Conservation (phyloP, 176 grass and related monocot genomes). For the Phoenix dactylifera region DNA sequence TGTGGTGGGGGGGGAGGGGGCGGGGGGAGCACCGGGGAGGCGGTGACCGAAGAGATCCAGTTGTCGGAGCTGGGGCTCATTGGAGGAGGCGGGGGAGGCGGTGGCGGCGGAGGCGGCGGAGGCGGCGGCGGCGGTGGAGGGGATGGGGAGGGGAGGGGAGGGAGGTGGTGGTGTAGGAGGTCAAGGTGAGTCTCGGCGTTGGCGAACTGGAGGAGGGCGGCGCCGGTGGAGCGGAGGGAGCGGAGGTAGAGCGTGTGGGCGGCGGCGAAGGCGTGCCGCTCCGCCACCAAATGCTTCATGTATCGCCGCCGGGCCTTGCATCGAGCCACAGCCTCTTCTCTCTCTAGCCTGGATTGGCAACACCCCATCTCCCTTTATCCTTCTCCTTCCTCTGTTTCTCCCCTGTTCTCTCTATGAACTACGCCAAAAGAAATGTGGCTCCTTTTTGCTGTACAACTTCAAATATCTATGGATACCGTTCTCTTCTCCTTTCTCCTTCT, state of each 20-base stretch:
- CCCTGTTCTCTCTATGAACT: background rate
- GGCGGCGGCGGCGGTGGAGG: constrained; percentile 21
- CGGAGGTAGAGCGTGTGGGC: constrained; percentile 88
- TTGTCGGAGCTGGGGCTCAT: constrained; percentile 47
- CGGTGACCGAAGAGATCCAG: constrained; percentile 54
- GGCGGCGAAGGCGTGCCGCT: constrained; percentile 61
- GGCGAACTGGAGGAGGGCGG: constrained; percentile 84
- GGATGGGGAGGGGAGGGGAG: constrained; percentile 18
- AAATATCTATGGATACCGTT: no score
- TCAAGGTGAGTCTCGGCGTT: constrained; percentile 64
- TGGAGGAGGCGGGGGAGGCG: constrained; percentile 21
- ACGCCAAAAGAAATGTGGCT: background rate
- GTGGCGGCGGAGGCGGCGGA: background rate
- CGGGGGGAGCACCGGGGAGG: constrained; percentile 67
- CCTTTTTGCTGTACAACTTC: background rate
- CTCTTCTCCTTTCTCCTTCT: background rate
- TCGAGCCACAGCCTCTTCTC: constrained; percentile 73
- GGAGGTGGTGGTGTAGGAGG: constrained; percentile 23
- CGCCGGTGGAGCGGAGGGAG: constrained; percentile 65
- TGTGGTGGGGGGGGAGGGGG: constrained; percentile 33
- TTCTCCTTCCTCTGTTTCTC: background rate
- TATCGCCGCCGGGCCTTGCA: constrained; percentile 87
- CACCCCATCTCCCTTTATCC: constrained; percentile 22
- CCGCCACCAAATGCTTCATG: constrained; percentile 87
- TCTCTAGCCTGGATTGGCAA: constrained; percentile 77